Base-by-base conservation (phyloP, 2,329 filamentous ascomycete species). In the Myriosclerotinia duriaeana region DNA sequence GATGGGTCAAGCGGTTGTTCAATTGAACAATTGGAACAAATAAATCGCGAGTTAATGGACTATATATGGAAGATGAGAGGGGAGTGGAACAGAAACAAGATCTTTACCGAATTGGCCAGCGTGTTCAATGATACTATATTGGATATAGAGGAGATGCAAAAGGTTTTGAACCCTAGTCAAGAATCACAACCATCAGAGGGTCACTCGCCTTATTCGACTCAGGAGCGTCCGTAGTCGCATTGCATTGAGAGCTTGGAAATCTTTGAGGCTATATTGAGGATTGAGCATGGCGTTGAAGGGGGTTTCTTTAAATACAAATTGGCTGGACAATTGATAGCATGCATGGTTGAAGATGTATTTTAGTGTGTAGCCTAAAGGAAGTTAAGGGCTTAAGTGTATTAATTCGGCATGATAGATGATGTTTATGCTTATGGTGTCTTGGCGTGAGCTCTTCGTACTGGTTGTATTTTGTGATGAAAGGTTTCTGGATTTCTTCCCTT, bases 11-110 rank as follows among this genome's bases (percentile, higher is more conserved):
- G 72, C 40, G 75, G 75, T 2, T 76, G 71, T 42, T 73, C 89
- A 0, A 91, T 99, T 63, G 95, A 99, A 79, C 94, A 99, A 77
- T 81, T 99, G 26, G 94, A 98, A 81, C 94, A 98, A 78, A 89
- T 97, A 76, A 93, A 93, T 77, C 89, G 93, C 9, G 87, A 89
- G 71, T 81, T 98, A 70, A 98, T 98, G 94, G 90, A 94, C 68
- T 87, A 89, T 70, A 85, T 98, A 54, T 99, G 95, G 95, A 84
- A 83, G 68, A 85, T 85, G 68, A 85, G 93, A 60, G 84, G 87
- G 58, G 89, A 96, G 74, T 95, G 91, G 86, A 95, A 99, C 78
- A 87, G 95, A 53, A 89, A 87, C 73, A 83, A 84, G 72, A 93
- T 97, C 17, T 83, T 89, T 17, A 80, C 80, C 55, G 80, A 82